Percentiles rank a stretch among this genome's conserved stretches.
Evolutionary conservation across 257 asterid genomes (phyloP).

Genomic region (Oldenlandia corymbosa): DNA sequence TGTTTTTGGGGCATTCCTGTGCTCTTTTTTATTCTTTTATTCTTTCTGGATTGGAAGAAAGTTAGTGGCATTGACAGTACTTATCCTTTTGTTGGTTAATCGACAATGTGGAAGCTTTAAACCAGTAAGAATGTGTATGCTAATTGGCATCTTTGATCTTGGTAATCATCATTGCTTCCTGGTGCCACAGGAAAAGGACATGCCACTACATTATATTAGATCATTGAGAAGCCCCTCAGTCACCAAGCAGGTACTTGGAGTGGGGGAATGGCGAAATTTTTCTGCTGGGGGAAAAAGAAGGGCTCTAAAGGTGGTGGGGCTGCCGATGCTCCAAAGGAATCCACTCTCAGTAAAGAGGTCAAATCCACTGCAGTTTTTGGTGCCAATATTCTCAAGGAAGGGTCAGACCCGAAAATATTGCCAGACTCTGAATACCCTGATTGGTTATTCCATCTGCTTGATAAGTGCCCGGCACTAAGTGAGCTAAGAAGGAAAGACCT

Average conservation of each 20-base stretch:
- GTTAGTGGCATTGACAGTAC: background rate
- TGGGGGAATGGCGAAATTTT: slow-evolving; percentile 51
- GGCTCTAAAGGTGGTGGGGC: slow-evolving; percentile 77
- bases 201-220: slow-evolving; percentile 37
- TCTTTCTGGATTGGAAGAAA: too few relatives aligned
- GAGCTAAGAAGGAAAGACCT: slow-evolving; percentile 66
- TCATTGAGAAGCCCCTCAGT: slow-evolving; percentile 34
- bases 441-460: slow-evolving; percentile 83
- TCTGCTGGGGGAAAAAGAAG: slow-evolving; percentile 89
- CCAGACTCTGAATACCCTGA: slow-evolving; percentile 82
- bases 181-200: slow-evolving; percentile 23
- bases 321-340: slow-evolving; percentile 68
- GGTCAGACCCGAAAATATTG: slow-evolving; percentile 78
- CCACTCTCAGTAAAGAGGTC: slow-evolving; percentile 77
- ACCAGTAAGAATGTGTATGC: background rate
- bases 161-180: slow-evolving; percentile 8
- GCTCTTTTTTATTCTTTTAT: too few relatives aligned
- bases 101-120: background rate
- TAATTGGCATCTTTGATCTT: background rate
- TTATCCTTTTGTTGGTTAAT: background rate
- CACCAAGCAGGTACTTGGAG: slow-evolving; percentile 36
- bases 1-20: too few relatives aligned
- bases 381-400: slow-evolving; percentile 80
- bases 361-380: slow-evolving; percentile 80
- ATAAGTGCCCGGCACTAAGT: slow-evolving; percentile 72